Percentiles rank a stretch among this genome's conserved stretches.
phyloP scores from a whole-genome alignment of 2,329 filamentous ascomycete genomes.

The Pezicula neosporulosa region DNA sequence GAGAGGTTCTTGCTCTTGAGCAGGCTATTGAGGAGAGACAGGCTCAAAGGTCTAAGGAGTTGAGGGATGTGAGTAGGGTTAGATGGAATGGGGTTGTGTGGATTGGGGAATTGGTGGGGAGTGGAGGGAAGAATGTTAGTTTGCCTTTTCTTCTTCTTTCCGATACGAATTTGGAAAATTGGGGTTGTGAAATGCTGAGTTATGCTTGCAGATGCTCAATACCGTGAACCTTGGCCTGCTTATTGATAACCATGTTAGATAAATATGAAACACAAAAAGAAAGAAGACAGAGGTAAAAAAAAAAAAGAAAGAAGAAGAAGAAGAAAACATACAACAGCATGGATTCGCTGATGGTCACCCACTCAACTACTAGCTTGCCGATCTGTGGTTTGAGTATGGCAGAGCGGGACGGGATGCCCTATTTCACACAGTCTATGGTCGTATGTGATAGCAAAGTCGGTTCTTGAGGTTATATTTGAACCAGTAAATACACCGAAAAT shows the following conservation, averaged over 20 bases:
- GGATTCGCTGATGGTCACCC: too few relatives aligned
- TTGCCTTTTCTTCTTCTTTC: too few relatives aligned
- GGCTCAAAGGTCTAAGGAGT: slow-evolving; percentile 3
- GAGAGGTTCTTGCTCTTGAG: slow-evolving; percentile 11
- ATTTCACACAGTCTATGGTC: too few relatives aligned
- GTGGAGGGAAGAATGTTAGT: background rate
- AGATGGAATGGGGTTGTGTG: slow-evolving; percentile 13
- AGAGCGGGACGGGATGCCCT: background rate
- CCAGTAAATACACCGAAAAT: background rate
- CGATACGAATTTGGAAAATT: too few relatives aligned
- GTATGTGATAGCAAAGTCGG: too few relatives aligned
- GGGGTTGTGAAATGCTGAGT: too few relatives aligned
- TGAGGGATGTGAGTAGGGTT: slow-evolving; percentile 5
- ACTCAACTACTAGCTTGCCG: background rate
- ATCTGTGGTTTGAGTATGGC: background rate
- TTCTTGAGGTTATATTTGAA: too few relatives aligned
- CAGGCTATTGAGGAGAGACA: slow-evolving; percentile 2
- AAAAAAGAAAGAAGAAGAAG: too few relatives aligned
- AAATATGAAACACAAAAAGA: too few relatives aligned
- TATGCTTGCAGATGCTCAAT: slow-evolving; percentile 4
- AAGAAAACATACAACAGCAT: too few relatives aligned
- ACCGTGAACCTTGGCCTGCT: slow-evolving; percentile 1
- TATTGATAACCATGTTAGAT: background rate
- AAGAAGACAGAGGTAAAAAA: too few relatives aligned
- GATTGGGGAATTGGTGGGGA: slow-evolving; percentile 4